Evolutionary conservation across 192 early-diverging fungal genomes (phyloP), one percentile per base, ranked within the genome.

Genomic region (Gaertneriomyces semiglobifer): DNA sequence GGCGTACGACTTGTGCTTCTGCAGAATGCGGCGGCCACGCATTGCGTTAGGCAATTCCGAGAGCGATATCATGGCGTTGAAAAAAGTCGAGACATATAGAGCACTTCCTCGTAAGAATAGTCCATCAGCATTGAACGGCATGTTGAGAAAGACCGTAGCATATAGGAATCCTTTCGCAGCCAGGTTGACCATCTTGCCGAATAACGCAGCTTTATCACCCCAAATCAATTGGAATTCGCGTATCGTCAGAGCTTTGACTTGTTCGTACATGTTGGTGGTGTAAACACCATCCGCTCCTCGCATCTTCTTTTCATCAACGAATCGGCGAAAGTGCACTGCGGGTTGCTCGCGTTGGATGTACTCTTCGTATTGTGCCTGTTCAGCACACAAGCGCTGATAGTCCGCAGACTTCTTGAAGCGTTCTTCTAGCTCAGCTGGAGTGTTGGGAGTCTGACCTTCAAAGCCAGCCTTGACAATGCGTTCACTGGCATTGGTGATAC

Each of bases 1-100:
- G 52, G 91, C 85, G 70, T 86, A 88, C 6, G 81, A 76, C 54
- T 87, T 89, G 72, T 93, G 91, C 70, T 93, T 93, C 67, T 88
- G 85, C 39, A 91, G 73, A 52, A 92, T 83, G 19, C 84, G 83
- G 38, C 90, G 88, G 43, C 88, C 88, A 47, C 79, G 78, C 70
- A 93, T 78, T 58, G 86, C 81, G 62, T 81, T 81, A 57, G 89
- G 86, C 44, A 91, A 72, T 69, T 91, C 88, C n/a, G 88, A 79
- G 60, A 91, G 82, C 12, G 88, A 66, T n/a, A 85, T 81, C 44
- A 89, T 74, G 58, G 84, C 76, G 66, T 85, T 86, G 75, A 91
- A 89, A 53, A 91, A 68, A 78, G 84, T 11, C 74, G 60, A 58
- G 78, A 64, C 55, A 70, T 89, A 92, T n/a, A 93, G 72, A n/a